phyloP scores from a whole-genome alignment of 2,329 filamentous ascomycete genomes.

The Sphaerostilbella broomeana region DNA sequence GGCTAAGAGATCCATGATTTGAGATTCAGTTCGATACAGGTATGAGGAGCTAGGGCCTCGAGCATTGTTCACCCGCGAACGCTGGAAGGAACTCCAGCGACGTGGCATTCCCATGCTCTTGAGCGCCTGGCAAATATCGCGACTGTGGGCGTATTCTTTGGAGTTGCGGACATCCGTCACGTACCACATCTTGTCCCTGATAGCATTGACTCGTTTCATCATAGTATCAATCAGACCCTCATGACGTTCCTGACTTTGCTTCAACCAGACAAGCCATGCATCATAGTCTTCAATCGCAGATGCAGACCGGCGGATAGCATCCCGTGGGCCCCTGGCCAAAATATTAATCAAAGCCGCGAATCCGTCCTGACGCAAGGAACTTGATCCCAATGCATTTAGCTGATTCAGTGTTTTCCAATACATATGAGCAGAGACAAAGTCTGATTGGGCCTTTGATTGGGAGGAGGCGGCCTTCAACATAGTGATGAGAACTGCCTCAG shows the following conservation, averaged over 20 bases:
- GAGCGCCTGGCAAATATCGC: slow-evolving; percentile 77
- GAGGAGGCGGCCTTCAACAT: slow-evolving; percentile 73
- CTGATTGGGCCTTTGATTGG: slow-evolving; percentile 69
- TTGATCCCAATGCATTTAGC: slow-evolving; percentile 55
- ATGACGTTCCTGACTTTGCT: slow-evolving; percentile 72
- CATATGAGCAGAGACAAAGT: slow-evolving; percentile 76
- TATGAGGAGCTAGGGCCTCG: slow-evolving; percentile 51
- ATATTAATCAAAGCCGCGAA: slow-evolving; percentile 67
- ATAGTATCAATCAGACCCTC: slow-evolving; percentile 68
- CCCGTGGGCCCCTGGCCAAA: slow-evolving; percentile 63
- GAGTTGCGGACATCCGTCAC: slow-evolving; percentile 90
- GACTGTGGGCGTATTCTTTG: slow-evolving; percentile 77
- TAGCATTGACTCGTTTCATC: slow-evolving; percentile 64
- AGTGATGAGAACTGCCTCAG: slow-evolving; percentile 53
- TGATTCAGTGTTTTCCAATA: slow-evolving; percentile 81
- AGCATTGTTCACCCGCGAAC: slow-evolving; percentile 41
- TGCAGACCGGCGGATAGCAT: slow-evolving; percentile 62
- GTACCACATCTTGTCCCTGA: slow-evolving; percentile 98
- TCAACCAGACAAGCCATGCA: slow-evolving; percentile 76
- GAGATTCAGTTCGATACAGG: slow-evolving; percentile 73
- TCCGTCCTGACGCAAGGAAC: slow-evolving; percentile 58
- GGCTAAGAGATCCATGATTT: slow-evolving; percentile 81
- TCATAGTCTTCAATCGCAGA: slow-evolving; percentile 72
- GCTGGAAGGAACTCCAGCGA: slow-evolving; percentile 46
- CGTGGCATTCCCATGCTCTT: slow-evolving; percentile 79